Base-by-base conservation (phyloP, 257 asterid species). In the Solanum acaule region DNA sequence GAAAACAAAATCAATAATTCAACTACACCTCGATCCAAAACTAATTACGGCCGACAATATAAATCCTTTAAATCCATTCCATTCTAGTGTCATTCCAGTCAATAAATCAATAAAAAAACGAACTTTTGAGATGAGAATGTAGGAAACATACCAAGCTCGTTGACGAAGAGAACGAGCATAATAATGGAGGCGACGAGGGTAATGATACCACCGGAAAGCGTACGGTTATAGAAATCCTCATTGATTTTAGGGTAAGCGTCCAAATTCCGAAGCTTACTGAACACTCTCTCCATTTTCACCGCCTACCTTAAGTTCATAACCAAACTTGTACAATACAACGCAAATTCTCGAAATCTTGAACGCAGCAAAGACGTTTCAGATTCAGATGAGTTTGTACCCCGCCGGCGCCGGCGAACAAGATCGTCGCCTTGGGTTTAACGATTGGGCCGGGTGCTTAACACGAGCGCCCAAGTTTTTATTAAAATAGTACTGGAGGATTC, bases 211-310 rank as follows among this genome's bases (percentile, higher is more conserved):
- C 99, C 99, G 81, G 98, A 94, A 15, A 96, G 93, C 15, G 99
- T 90, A 22, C 99, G 99, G 92, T 92, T 96, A 93, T 90, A 96
- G 94, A 97, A 97, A 94, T 97, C 99, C 91, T 97, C 99, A 87
- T 95, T 97, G 92, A 97, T 88, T 87, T 97, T 97, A 3, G 98
- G 99, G 89, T 97, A 97, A 5, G 98, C 99, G 73, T 97, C 99
- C 95, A 97, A 94, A 89, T 88, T 95, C 79, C 99, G 93, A 87
- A 97, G 91, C 94, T 90, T 97, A 90, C 89, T 94, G 89, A 86
- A 93, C 68, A 95, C 84, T 88, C 85, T 94, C 37, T 92, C 95
- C 96, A 94, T 94, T 59, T 31, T 44, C 77, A 25, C 88, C 89
- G 68, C 42, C 12, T 79, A 20, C 81, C 49, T 71, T 29, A 20